phyloP scores from a whole-genome alignment of 352 stramenopile genomes.

The Pythium rhizo-oryzae region DNA sequence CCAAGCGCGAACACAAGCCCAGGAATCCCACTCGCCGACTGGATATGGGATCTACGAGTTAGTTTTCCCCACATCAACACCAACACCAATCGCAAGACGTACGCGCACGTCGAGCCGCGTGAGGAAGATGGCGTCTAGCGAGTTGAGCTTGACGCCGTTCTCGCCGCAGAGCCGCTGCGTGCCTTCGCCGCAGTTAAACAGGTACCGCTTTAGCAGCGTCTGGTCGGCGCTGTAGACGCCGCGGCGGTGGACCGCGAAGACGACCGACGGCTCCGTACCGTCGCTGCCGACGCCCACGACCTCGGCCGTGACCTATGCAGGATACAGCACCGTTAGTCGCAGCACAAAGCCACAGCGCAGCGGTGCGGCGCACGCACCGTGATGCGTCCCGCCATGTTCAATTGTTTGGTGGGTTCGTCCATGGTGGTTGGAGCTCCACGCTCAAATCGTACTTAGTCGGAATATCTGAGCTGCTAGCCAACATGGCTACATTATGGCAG shows the following conservation, averaged over 20 bases:
- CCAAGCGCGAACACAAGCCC: constrained; percentile 69
- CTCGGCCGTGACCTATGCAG: constrained; percentile 46
- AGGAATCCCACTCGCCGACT: constrained; percentile 72
- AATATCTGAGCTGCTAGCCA: too few relatives aligned
- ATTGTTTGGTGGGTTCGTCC: too few relatives aligned
- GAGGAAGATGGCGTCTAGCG: constrained; percentile 70
- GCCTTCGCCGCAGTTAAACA: constrained; percentile 78
- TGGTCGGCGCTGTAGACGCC: constrained; percentile 65
- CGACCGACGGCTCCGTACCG: constrained; percentile 66
- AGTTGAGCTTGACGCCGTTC: constrained; percentile 71
- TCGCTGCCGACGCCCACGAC: constrained; percentile 66
- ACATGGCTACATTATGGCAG: too few relatives aligned
- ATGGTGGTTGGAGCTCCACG: too few relatives aligned
- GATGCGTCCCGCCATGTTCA: constrained; percentile 15
- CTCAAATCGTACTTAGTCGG: too few relatives aligned
- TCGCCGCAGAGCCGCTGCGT: constrained; percentile 70
- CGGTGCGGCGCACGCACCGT: not conserved
- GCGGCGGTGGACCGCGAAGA: constrained; percentile 69
- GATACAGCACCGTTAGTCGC: not conserved
- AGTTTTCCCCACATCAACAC: not conserved
- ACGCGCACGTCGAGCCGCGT: constrained; percentile 68
- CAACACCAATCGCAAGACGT: not conserved
- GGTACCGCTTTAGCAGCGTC: constrained; percentile 59
- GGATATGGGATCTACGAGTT: not conserved
- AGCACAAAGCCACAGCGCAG: not conserved